A percentile compares a stretch with the other conserved stretches of the same genome.
Evolutionary conservation across 805 yeast species (phyloP).

Genomic region (Starmerella geochares): DNA sequence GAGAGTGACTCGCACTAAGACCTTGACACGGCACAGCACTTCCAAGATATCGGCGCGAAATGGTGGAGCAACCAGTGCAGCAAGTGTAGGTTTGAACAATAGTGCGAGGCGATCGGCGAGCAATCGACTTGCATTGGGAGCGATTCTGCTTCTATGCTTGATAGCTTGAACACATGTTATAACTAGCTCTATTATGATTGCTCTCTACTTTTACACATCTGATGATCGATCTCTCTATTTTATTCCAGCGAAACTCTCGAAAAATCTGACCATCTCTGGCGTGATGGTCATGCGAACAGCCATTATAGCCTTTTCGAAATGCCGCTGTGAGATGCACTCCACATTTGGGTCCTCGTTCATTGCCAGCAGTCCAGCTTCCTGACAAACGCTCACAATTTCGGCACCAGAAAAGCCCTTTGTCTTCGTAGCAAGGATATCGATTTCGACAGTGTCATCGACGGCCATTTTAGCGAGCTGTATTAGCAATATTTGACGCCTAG

Average conservation of each 20-base stretch:
- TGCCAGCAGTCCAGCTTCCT: conserved; percentile 93
- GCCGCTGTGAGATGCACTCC: conserved; percentile 44
- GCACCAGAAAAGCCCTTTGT: conserved; percentile 97
- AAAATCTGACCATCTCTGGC: conserved; percentile 71
- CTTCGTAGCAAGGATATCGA: conserved; percentile 44
- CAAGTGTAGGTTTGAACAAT: background rate
- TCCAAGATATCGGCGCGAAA: no score
- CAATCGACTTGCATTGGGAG: no score
- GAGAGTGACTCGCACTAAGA: background rate
- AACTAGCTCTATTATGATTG: background rate
- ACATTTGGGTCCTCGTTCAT: conserved; percentile 60
- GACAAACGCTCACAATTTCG: conserved; percentile 81
- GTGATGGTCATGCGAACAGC: conserved; percentile 74
- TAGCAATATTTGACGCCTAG: conserved; percentile 64
- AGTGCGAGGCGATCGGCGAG: background rate
- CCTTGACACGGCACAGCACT: background rate
- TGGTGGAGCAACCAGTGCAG: background rate
- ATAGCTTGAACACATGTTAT: background rate
- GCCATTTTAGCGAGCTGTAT: conserved; percentile 62
- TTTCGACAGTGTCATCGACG: conserved; percentile 40
- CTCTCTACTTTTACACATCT: background rate
- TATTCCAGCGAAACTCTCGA: conserved; percentile 41
- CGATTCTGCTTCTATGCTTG: background rate
- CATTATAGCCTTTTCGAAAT: conserved; percentile 60
- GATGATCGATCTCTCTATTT: background rate